Base-by-base conservation (phyloP, 192 early-diverging fungal species). In the Podila minutissima region DNA sequence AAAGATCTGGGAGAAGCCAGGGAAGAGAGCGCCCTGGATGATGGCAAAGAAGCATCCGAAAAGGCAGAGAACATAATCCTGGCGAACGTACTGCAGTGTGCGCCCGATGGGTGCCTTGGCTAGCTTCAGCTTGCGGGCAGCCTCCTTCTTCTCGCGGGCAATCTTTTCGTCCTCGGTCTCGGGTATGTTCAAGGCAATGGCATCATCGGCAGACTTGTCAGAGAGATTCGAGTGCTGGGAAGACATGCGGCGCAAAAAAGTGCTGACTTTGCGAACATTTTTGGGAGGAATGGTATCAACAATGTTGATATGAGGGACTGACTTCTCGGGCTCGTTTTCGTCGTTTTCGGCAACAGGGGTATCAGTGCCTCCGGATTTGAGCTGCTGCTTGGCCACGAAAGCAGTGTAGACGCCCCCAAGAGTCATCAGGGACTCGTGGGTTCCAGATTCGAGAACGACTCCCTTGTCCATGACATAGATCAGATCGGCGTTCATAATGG, bases 381-480 rank as follows among this genome's bases (percentile, higher is more conserved):
- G 76, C 62, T 88, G 75, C 72, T 94, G 90, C 49, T 86, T 87
- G 62, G 84, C 74, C 20, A 94, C 91, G 22, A 93, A 84, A 7
- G 78, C 77, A n/a, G 66, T 61, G 64, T 92, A 92, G 32, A 83
- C 70, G 9, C 90, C 90, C 22, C 83, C 67, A 12, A 82, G 78
- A 11, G 77, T 79, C 51, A 95, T 67, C 37, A 97, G 83, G 57
- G 91, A 82, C 37, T 91, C 85, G 77, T 95, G 94, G 12, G 83
- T 89, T 46, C 96, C 96, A 20, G 73, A 63, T 79, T 95, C 92
- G 24, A 91, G 69, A 46, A 93, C 85, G 3, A 74, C 49, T 24
- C 92, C 92, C 73, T 89, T 66, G 82, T 86, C 74, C 82, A 96
- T 89, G 35, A 95, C 94, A 51, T 93, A 91, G 72, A 97, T 97